These are phyloP conservation scores for Hypericum perforatum DNA, from an alignment of 345 rosid species.

Conservation along the genomic window DNA sequence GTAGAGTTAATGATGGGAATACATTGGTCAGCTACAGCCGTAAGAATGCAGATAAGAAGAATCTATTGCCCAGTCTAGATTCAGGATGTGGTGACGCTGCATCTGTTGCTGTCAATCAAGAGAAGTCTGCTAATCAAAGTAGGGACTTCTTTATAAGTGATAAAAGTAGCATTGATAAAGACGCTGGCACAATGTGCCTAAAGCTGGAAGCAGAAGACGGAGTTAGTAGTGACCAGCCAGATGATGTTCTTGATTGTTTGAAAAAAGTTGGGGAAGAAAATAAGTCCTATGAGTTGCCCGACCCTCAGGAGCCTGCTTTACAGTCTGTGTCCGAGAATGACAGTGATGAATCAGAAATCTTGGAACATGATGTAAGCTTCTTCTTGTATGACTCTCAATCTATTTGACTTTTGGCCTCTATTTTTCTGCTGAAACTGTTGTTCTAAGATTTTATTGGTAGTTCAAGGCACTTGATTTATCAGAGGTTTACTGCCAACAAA, in stretches of 20 bases:
- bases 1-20: slow-evolving; percentile 25
- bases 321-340: slow-evolving; percentile 49
- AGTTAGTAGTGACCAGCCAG: slow-evolving; percentile 18
- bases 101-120: neutral
- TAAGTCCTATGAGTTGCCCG: slow-evolving; percentile 29
- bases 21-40: slow-evolving; percentile 17
- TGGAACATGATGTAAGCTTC: slow-evolving; percentile 84
- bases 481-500: too few species aligned
- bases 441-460: too few species aligned
- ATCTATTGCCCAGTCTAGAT: slow-evolving; percentile 30
- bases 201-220: slow-evolving; percentile 28
- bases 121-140: neutral
- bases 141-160: neutral
- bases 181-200: slow-evolving; percentile 15
- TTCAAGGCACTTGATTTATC: too few species aligned
- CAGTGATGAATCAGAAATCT: slow-evolving; percentile 62
- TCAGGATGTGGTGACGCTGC: slow-evolving; percentile 29
- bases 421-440: too few species aligned
- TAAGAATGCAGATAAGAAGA: slow-evolving; percentile 32
- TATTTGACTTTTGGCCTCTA: too few species aligned
- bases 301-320: slow-evolving; percentile 26
- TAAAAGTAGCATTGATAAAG: slow-evolving; percentile 5
- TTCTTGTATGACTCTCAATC: neutral
- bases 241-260: slow-evolving; percentile 22
- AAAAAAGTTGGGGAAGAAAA: slow-evolving; percentile 27